Evolutionary conservation across 805 yeast species (phyloP), one percentile per base, ranked within the genome.

Genomic region (Kuraishia floccosa): DNA sequence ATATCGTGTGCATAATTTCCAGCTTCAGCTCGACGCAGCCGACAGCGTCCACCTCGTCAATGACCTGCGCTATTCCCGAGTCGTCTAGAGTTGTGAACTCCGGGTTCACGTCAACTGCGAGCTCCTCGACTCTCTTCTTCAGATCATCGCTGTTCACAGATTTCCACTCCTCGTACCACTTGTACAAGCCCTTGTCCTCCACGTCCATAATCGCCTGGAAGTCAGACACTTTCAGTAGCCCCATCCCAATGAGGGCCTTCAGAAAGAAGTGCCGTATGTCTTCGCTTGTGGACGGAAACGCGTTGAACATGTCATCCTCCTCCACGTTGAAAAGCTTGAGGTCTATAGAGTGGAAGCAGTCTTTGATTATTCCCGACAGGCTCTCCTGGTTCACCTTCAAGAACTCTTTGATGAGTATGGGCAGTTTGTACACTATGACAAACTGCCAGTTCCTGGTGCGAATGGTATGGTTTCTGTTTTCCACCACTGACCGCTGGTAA

Each of bases 11-110:
- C 39, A 78, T 43, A 39, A 67, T 45, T 14, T 31, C 41, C 43
- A 65, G 49, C 53, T 63, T 42, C 58, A 69, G 63, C 44, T 66
- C 46, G 31, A 66, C 40, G 30, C 67, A 57, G 38, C 76, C 52
- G 52, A 72, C 44, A 37, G 51, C 51, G 12, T 55, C 52, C 54
- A 79, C 55, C 47, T 63, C 41, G 34, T 49, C 43, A 36, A 81
- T 35, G 54, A 79, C 52, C 42, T 66, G 60, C 37, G 62, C 33
- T 48, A 80, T 46, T 30, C 68, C 60, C 6, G 83, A 70, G 35
- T 68, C 74, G 28, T 76, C 67, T 18, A 63, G 49, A 0, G 70
- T 50, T 2, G 58, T 58, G 38, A 66, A 63, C 34, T 71, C 77
- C 12, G 67, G 65, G 32, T 66, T 58, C 6, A 59, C 55, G 23